A percentile compares a stretch with the other conserved stretches of the same genome.
Conservation (phyloP, 2,329 filamentous ascomycete genomes). For the Colletotrichum sp. region DNA sequence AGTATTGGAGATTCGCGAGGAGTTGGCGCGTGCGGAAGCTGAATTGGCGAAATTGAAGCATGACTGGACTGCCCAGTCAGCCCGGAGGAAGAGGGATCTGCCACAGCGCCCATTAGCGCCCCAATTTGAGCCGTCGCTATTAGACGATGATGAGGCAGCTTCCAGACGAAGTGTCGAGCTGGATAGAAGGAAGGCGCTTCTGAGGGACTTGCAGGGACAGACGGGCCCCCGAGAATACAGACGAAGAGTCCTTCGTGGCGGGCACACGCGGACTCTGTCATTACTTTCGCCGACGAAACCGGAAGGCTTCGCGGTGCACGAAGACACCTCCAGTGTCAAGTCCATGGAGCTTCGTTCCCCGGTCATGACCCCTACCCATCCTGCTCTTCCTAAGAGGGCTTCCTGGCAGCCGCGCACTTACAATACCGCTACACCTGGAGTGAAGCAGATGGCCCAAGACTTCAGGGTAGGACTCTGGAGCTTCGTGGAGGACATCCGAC, state of each 20-base stretch:
- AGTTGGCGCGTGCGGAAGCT: conserved; percentile 80
- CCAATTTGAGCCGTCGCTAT: conserved; percentile 27
- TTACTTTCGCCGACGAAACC: conserved; percentile 74
- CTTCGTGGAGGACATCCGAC: conserved; percentile 93
- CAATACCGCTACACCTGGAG: conserved; percentile 40
- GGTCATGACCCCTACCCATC: conserved; percentile 35
- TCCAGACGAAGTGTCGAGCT: conserved; percentile 61
- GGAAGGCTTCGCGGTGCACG: conserved; percentile 47
- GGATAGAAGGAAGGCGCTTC: conserved; percentile 74
- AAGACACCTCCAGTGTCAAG: conserved; percentile 50
- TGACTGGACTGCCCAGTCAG: conserved; percentile 81
- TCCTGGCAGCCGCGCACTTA: conserved; percentile 63
- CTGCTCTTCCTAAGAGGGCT: conserved; percentile 57
- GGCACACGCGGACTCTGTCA: conserved; percentile 72
- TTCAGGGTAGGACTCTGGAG: conserved; percentile 90
- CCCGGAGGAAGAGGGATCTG: conserved; percentile 74
- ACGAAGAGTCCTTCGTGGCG: conserved; percentile 72
- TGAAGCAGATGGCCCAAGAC: conserved; percentile 86
- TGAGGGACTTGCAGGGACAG: conserved; percentile 49
- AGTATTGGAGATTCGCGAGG: conserved; percentile 89
- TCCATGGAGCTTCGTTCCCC: conserved; percentile 31
- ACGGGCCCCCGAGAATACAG: conserved; percentile 45
- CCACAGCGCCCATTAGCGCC: conserved; percentile 45
- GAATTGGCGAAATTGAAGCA: conserved; percentile 80
- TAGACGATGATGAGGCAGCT: conserved; percentile 42